Evolutionary conservation across 148 eudicot species (phyloP), one percentile per base, ranked within the genome.

Genomic region (Beta vulgaris): DNA sequence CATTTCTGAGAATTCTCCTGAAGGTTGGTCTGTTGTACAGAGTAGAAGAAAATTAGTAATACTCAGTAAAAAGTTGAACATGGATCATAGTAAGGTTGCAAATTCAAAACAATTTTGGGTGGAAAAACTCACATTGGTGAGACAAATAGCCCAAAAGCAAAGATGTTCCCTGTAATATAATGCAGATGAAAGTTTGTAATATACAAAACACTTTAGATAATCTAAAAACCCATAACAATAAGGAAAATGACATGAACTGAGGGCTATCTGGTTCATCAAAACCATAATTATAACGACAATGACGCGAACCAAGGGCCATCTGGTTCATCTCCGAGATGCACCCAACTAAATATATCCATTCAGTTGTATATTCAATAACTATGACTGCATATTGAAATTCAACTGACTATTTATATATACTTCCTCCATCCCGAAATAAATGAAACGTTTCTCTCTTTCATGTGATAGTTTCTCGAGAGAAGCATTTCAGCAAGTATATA

Each of bases 61-160:
- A 21, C 43, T 43, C 48, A 29, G 1, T 2, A 37, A n/a, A 72
- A 39, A 64, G 15, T 51, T 25, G 19, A 58, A 55, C 29, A 36
- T 49, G 35, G 67, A 13, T 28, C 18, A 60, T 40, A 16, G 25
- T 34, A 69, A 48, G 2, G 18, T 26, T 12, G 61, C 31, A 61
- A 21, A 10, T 29, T 59, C 21, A 10, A 58, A 31, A 57, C 19
- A 26, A 46, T 58, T 18, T 44, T 7, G 26, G 68, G 69, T 21
- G 16, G 26, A n/a, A 28, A 37, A 78, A 82, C 92, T 90, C 80
- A 92, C 97, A 90, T 84, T 54, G 97, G 95, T 16, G 97, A 92
- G 44, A 88, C 82, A 73, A 91, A 91, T 14, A 91, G 79, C 51
- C 93, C 94, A 37, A 88, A 79, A 62, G 97, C 97, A 82, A 91